Percentiles rank a stretch among this genome's conserved stretches.
These are phyloP conservation scores for Acacia confusa DNA, from an alignment of 306 rosid species.

Conservation along the genomic window DNA sequence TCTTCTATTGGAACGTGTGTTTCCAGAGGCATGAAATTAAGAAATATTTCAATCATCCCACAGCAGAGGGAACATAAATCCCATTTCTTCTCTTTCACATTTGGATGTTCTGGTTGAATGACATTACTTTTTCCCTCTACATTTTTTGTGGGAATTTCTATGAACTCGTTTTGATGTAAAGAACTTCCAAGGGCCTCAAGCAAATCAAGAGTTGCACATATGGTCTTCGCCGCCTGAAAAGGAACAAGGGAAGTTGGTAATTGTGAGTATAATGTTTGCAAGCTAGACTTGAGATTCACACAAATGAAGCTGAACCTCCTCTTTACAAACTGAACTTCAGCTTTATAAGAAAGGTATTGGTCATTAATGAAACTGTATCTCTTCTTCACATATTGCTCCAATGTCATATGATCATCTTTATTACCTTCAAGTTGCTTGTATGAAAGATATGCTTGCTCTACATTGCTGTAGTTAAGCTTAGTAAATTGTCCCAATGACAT, in stretches of 20 bases:
- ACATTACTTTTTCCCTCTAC: background rate
- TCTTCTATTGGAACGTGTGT: background rate
- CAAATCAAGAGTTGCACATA: constrained; percentile 28
- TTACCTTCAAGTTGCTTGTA: background rate
- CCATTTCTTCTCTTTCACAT: background rate
- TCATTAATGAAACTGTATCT: background rate
- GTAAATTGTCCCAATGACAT: constrained; percentile 38
- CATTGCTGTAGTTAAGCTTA: background rate
- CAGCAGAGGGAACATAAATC: background rate
- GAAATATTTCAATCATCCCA: background rate
- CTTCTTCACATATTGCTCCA: constrained; percentile 37
- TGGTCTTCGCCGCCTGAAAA: constrained; percentile 3
- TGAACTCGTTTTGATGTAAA: background rate
- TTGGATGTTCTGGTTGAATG: background rate
- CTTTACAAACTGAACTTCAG: constrained; percentile 37
- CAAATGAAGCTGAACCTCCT: constrained; percentile 10
- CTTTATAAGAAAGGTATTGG: constrained; percentile 10
- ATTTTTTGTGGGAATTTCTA: background rate
- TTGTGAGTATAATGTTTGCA: constrained; percentile 41
- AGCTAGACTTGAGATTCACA: constrained; percentile 12
- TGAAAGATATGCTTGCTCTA: background rate
- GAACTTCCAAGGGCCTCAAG: constrained; percentile 25
- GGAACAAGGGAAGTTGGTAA: constrained; percentile 49
- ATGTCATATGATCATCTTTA: constrained; percentile 5
- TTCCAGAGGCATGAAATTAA: background rate